Evolutionary conservation across 257 asterid genomes (phyloP).

Genomic region (Solanum paucissectum): DNA sequence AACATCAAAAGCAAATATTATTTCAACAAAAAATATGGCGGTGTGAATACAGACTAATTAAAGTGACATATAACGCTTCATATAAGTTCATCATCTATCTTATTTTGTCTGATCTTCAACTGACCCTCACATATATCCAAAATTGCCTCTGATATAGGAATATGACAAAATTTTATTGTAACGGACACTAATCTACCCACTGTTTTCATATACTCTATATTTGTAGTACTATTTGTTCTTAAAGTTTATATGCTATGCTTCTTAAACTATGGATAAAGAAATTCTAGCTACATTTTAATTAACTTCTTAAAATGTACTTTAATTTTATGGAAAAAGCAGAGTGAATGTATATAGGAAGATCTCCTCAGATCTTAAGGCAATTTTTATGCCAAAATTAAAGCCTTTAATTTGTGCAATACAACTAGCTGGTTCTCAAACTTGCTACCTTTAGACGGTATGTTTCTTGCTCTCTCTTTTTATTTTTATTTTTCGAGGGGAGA

Average conservation of each 20-base stretch:
- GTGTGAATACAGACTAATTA: background rate
- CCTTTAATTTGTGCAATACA: background rate
- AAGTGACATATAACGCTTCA: background rate
- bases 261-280: background rate
- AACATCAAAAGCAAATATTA: background rate
- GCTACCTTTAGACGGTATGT: background rate
- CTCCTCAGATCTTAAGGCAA: background rate
- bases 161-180: background rate
- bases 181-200: background rate
- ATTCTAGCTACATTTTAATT: background rate
- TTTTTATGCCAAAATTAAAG: background rate
- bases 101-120: background rate
- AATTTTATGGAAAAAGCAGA: background rate
- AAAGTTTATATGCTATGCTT: background rate
- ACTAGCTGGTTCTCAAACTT: background rate
- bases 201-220: background rate
- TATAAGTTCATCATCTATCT: background rate
- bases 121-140: background rate
- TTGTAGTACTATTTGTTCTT: background rate
- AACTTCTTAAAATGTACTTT: background rate
- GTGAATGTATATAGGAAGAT: background rate
- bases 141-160: background rate
- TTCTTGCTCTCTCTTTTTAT: background rate
- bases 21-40: background rate
- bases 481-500: background rate